These are phyloP conservation scores for Phytophthora tentaculata DNA, from an alignment of 352 stramenopile species.

Conservation along the genomic window DNA sequence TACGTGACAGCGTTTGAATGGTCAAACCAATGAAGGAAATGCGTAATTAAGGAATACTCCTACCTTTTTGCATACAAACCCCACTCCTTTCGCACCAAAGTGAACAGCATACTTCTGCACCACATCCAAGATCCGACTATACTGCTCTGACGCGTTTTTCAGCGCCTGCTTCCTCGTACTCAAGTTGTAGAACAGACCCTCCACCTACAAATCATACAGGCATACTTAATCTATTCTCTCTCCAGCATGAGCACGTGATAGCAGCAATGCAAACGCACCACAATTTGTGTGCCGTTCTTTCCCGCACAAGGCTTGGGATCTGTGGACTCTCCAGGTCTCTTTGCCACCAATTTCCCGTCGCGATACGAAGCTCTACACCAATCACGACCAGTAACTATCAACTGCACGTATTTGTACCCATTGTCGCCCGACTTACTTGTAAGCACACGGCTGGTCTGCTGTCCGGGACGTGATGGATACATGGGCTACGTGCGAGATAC, in stretches of 20 bases:
- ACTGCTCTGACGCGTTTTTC: conserved; percentile 95
- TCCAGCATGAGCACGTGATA: too few relatives aligned
- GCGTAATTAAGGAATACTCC: not conserved
- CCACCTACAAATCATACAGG: conserved; percentile 61
- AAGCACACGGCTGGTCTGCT: conserved; percentile 75
- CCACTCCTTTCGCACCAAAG: conserved; percentile 86
- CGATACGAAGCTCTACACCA: conserved; percentile 87
- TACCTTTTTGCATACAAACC: conserved; percentile 96
- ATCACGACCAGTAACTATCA: too few relatives aligned
- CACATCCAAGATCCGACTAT: conserved; percentile 94
- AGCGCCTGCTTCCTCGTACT: conserved; percentile 92
- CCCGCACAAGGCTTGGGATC: conserved; percentile 77
- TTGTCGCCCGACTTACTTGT: conserved; percentile 55
- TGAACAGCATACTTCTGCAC: conserved; percentile 97
- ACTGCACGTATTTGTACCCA: conserved; percentile 14
- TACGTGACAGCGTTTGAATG: too few relatives aligned
- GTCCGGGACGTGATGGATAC: conserved; percentile 92
- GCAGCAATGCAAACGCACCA: conserved; percentile 62
- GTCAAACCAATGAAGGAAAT: not conserved
- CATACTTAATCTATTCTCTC: too few relatives aligned
- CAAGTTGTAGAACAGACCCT: conserved; percentile 99
- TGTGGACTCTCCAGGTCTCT: conserved; percentile 62
- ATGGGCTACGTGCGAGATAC: conserved; percentile 95
- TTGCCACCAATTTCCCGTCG: conserved; percentile 89
- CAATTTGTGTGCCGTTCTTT: conserved; percentile 83